These are phyloP conservation scores for Globisporangium splendens DNA, from an alignment of 352 stramenopile species.

Conservation along the genomic window DNA sequence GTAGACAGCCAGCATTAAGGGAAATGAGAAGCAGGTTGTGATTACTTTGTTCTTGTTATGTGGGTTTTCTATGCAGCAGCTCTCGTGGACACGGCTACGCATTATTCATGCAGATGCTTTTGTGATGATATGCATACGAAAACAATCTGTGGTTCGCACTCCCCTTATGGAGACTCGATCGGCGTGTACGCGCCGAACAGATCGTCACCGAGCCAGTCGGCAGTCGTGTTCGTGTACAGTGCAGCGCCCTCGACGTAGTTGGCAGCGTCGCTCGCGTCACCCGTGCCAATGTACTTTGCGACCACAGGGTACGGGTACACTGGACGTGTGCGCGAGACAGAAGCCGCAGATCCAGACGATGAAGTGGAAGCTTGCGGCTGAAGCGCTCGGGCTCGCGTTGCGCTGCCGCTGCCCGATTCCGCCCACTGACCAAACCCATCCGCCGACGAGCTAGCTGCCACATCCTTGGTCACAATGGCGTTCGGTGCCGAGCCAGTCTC, in stretches of 20 bases:
- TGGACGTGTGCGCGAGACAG: constrained; percentile 10
- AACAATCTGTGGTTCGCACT: constrained; percentile 3
- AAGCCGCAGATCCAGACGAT: background rate
- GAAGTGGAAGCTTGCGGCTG: background rate
- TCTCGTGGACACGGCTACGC: too few species aligned
- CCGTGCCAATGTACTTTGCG: constrained; percentile 9
- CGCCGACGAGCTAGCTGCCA: background rate
- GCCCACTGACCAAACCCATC: constrained; percentile 8
- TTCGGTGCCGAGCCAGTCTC: constrained; percentile 26
- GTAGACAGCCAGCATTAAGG: too few species aligned
- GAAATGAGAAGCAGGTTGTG: too few species aligned
- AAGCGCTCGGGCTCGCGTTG: background rate
- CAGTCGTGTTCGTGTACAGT: constrained; percentile 5
- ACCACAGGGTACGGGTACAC: constrained; percentile 11
- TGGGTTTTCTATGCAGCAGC: too few species aligned
- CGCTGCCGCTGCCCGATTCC: background rate
- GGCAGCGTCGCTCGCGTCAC: constrained; percentile 11
- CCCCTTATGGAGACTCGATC: too few species aligned
- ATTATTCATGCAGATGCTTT: too few species aligned
- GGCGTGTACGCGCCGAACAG: too few species aligned
- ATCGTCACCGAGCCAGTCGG: too few species aligned
- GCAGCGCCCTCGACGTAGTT: constrained; percentile 9
- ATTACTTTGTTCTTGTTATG: too few species aligned
- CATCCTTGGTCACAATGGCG: constrained; percentile 21
- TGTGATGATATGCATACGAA: constrained; percentile 1